These are phyloP conservation scores for Phialemonium atrogriseum DNA, from an alignment of 2,329 filamentous ascomycete genomes.

Conservation along the genomic window DNA sequence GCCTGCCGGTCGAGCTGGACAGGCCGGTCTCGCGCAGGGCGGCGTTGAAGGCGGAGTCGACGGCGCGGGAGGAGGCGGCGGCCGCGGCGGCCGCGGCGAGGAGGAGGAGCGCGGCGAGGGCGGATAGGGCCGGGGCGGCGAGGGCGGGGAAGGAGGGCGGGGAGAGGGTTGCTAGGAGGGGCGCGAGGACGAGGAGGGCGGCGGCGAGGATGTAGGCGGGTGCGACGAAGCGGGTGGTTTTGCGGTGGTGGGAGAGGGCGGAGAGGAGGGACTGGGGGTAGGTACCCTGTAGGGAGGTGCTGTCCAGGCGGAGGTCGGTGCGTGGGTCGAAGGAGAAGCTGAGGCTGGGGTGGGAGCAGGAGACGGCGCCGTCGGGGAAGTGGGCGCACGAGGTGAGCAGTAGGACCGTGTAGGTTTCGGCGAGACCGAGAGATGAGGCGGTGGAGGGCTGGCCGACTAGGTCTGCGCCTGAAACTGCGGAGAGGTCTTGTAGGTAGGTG, in stretches of 20 bases:
- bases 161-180: slow-evolving; percentile 12
- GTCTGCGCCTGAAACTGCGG: slow-evolving; percentile 20
- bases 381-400: slow-evolving; percentile 24
- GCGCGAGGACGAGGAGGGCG: slow-evolving; percentile 14
- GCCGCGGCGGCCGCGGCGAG: slow-evolving; percentile 17
- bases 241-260: slow-evolving; percentile 18
- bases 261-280: slow-evolving; percentile 12
- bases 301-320: slow-evolving; percentile 20
- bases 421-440: slow-evolving; percentile 18
- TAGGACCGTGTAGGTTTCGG: slow-evolving; percentile 20
- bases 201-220: slow-evolving; percentile 20
- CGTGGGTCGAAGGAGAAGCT: slow-evolving; percentile 22
- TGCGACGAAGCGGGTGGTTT: slow-evolving; percentile 18
- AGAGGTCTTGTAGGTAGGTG: slow-evolving; percentile 22
- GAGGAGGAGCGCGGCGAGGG: slow-evolving; percentile 16
- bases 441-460: slow-evolving; percentile 20
- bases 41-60: slow-evolving; percentile 18
- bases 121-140: slow-evolving; percentile 11
- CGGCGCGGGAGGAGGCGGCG: slow-evolving; percentile 15
- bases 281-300: slow-evolving; percentile 13
- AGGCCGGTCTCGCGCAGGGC: slow-evolving; percentile 17
- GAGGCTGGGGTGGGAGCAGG: slow-evolving; percentile 19
- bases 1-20: slow-evolving; percentile 11
- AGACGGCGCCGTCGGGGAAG: slow-evolving; percentile 11
- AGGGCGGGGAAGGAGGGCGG: slow-evolving; percentile 6